A percentile compares a stretch with the other conserved stretches of the same genome.
Conservation (phyloP, 2,329 filamentous ascomycete species). For the Colletotrichum tamarilloi region DNA sequence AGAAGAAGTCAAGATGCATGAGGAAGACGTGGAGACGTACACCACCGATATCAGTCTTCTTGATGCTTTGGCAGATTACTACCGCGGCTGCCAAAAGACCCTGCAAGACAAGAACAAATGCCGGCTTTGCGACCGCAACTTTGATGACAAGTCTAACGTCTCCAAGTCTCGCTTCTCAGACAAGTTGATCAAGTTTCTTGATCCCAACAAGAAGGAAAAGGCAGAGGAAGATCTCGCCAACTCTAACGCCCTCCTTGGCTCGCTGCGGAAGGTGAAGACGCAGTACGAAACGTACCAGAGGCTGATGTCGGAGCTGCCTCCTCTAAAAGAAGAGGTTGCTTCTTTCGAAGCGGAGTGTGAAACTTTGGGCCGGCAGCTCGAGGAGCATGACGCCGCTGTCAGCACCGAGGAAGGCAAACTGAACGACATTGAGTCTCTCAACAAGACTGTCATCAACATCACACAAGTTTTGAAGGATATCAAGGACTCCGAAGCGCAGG, state of each 20-base stretch:
- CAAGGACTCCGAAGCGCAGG: conserved; percentile 75
- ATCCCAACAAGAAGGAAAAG: conserved; percentile 71
- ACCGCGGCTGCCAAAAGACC: conserved; percentile 72
- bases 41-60: conserved; percentile 77
- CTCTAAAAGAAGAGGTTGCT: conserved; percentile 71
- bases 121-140: conserved; percentile 78
- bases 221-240: conserved; percentile 70
- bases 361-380: conserved; percentile 68
- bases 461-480: conserved; percentile 79
- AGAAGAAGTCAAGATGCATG: conserved; percentile 61
- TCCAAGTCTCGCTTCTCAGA: conserved; percentile 71
- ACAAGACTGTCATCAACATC: conserved; percentile 82
- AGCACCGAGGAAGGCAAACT: conserved; percentile 72
- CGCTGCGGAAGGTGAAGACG: conserved; percentile 70
- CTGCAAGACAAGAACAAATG: conserved; percentile 79
- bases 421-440: conserved; percentile 79
- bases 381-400: conserved; percentile 75
- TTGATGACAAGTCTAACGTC: conserved; percentile 69
- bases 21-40: conserved; percentile 68
- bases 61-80: conserved; percentile 77
- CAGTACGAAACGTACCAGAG: conserved; percentile 81
- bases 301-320: conserved; percentile 77
- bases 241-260: conserved; percentile 61
- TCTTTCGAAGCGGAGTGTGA: conserved; percentile 72
- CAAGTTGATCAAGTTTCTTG: conserved; percentile 73